phyloP scores from a whole-genome alignment of 768 basidiomycete species.

The Naganishia vaughanmartiniae region DNA sequence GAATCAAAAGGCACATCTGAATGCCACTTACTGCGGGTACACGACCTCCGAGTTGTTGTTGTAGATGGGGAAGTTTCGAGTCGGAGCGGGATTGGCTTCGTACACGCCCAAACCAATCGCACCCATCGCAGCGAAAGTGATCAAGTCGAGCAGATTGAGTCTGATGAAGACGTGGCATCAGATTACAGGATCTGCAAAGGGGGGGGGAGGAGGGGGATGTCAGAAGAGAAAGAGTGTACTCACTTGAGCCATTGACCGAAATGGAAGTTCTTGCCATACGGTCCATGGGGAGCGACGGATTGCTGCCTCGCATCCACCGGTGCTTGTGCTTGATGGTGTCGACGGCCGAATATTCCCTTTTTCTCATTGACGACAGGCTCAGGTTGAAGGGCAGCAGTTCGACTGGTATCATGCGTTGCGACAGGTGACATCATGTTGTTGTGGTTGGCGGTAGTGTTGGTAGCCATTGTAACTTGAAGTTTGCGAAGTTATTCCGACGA shows the following conservation, averaged over 20 bases:
- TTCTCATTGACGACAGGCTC: slow-evolving; percentile 14
- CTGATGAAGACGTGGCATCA: slow-evolving; percentile 41
- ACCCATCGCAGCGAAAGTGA: slow-evolving; percentile 63
- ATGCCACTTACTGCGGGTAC: slow-evolving; percentile 56
- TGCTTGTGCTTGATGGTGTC: background rate
- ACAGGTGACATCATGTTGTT: background rate
- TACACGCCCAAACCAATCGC: slow-evolving; percentile 59
- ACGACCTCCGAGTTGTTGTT: slow-evolving; percentile 53
- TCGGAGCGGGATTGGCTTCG: slow-evolving; percentile 54
- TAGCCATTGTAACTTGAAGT: background rate
- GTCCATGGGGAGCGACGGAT: background rate
- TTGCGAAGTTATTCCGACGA: background rate
- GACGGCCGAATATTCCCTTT: slow-evolving; percentile 6
- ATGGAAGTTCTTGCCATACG: slow-evolving; percentile 25
- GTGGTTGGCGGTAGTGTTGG: background rate
- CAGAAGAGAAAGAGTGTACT: background rate
- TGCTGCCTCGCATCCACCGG: background rate
- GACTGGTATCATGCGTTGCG: background rate
- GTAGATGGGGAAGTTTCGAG: slow-evolving; percentile 45
- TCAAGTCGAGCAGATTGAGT: slow-evolving; percentile 58
- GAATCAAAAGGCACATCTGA: too few relatives aligned
- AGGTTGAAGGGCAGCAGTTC: background rate
- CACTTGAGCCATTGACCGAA: slow-evolving; percentile 27
- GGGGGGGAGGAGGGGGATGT: too few relatives aligned
- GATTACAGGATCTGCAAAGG: too few relatives aligned